phyloP scores from a whole-genome alignment of 306 rosid genomes.

The Delonix regia region DNA sequence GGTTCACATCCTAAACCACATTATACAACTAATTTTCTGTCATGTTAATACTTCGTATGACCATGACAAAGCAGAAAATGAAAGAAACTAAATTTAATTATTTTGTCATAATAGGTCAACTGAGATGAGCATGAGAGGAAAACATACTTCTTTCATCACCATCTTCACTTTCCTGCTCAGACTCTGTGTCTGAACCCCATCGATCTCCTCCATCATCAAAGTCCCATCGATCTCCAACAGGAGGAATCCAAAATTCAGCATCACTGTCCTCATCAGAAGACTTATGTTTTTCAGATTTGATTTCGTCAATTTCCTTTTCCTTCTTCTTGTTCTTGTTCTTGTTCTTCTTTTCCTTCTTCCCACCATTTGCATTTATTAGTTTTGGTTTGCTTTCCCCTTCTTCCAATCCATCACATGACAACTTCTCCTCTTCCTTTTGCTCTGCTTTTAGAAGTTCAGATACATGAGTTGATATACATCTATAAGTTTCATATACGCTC shows the following conservation, averaged over 20 bases:
- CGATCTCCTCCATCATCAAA: slow-evolving; percentile 76
- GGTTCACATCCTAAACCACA: not conserved
- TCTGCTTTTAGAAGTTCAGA: slow-evolving; percentile 51
- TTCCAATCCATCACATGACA: slow-evolving; percentile 42
- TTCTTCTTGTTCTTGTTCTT: slow-evolving; percentile 43
- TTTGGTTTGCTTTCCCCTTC: slow-evolving; percentile 47
- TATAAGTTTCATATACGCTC: not conserved
- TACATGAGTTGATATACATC: slow-evolving; percentile 19
- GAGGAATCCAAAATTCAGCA: slow-evolving; percentile 85
- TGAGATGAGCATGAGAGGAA: slow-evolving; percentile 17
- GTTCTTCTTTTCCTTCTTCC: slow-evolving; percentile 27
- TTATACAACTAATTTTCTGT: not conserved
- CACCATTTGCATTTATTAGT: slow-evolving; percentile 42
- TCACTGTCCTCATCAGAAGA: slow-evolving; percentile 51
- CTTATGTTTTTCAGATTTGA: slow-evolving; percentile 51
- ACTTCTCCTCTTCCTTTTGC: slow-evolving; percentile 62
- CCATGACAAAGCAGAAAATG: not conserved
- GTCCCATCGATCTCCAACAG: slow-evolving; percentile 89
- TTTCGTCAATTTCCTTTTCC: slow-evolving; percentile 51
- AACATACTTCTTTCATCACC: slow-evolving; percentile 57
- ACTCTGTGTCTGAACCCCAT: slow-evolving; percentile 78
- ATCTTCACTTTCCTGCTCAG: slow-evolving; percentile 57
- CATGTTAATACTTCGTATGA: not conserved
- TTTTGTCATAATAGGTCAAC: slow-evolving; percentile 23
- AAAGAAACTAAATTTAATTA: not conserved